Conservation (phyloP, 768 basidiomycete species). For the Lyophyllum atratum region DNA sequence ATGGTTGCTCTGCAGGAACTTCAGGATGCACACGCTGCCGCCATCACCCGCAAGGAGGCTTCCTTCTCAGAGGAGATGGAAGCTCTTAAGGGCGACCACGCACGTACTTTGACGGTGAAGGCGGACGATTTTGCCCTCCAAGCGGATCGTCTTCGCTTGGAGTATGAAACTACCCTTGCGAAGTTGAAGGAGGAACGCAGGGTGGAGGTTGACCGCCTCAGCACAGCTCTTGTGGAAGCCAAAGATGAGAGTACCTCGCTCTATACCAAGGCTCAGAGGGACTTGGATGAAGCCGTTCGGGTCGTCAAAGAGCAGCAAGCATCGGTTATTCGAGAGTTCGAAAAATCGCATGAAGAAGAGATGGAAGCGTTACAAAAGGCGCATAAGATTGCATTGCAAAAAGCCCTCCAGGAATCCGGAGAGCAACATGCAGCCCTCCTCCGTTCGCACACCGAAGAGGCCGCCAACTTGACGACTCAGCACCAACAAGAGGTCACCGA, state of each 20-base stretch:
- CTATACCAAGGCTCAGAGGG: constrained; percentile 37
- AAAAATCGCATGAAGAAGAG: constrained; percentile 58
- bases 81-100: constrained; percentile 64
- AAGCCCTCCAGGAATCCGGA: constrained; percentile 26
- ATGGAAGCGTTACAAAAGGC: constrained; percentile 46
- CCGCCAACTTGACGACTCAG: constrained; percentile 40
- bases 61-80: constrained; percentile 68
- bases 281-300: constrained; percentile 49
- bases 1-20: constrained; percentile 61
- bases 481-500: constrained; percentile 49
- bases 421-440: constrained; percentile 28
- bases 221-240: constrained; percentile 40
- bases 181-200: constrained; percentile 57
- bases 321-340: constrained; percentile 52
- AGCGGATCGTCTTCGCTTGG: constrained; percentile 60
- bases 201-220: constrained; percentile 51
- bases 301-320: constrained; percentile 58
- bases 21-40: constrained; percentile 72
- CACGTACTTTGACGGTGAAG: constrained; percentile 50
- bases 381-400: constrained; percentile 45
- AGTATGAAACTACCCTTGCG: constrained; percentile 55
- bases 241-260: constrained; percentile 45
- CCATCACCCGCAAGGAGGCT: constrained; percentile 65
- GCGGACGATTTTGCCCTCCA: constrained; percentile 63
- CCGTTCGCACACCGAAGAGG: constrained; percentile 38